Evolutionary conservation across 768 basidiomycete species (phyloP), one percentile per base, ranked within the genome.

Genomic region (Termitomyces bulborhizus): DNA sequence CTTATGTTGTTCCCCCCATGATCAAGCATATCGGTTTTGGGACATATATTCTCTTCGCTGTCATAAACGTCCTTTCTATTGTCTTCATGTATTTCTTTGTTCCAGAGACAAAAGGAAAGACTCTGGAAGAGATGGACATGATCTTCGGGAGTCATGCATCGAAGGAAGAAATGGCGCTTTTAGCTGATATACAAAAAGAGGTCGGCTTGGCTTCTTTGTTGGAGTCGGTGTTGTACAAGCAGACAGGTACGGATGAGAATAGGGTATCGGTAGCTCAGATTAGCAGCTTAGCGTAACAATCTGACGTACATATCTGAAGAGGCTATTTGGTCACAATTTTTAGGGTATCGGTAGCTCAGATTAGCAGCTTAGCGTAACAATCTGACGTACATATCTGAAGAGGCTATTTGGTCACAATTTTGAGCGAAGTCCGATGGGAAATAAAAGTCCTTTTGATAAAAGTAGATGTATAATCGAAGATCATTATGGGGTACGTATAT

Each of bases 1-100:
- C 60, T 15, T 58, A 62, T 32, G 53, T 62, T 31, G 65, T 73
- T 6, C 74, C 74, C 6, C 68, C 68, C 32, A 69, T 74, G 69
- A 64, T 73, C 32, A 61, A 63, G 12, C 56, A 66, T 6, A 68
- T 70, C 29, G 68, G 62, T 13, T 70, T 66, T 41, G 69, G 68
- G 4, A 73, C 72, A 36, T 73, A 71, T 58, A 51, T 73, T 50
- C 63, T 68, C 29, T 68, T 66, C 41, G 59, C 65, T 18, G 62
- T 56, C 54, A 63, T 66, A 56, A 65, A 65, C 57, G 62, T 61
- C 26, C 61, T 66, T 57, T 65, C 64, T 5, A 68, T 65, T 12
- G 53, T 62, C 37, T 68, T 64, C 24, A 56, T 65, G 56, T 62
- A 60, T 42, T 64, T 66, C 59, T 62, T 66, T 29, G 58, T 68